These are phyloP conservation scores for Paraphoma sp. DNA, from an alignment of 2,329 filamentous ascomycete genomes.

Conservation along the genomic window DNA sequence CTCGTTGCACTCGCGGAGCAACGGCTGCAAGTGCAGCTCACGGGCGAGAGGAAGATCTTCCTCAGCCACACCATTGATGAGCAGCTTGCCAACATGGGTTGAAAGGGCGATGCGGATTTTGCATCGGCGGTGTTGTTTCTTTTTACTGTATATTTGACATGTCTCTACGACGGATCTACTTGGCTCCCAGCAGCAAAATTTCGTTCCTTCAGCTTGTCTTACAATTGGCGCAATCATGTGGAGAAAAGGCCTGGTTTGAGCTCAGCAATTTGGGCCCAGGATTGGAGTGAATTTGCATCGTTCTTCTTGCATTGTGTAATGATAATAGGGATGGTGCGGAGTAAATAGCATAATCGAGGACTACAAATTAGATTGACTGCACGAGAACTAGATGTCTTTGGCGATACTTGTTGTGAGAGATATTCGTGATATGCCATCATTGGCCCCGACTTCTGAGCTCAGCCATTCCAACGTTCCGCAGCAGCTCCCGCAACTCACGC, in stretches of 20 bases:
- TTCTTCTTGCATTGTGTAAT: conserved; percentile 6
- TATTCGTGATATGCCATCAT: background rate
- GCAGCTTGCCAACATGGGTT: conserved; percentile 91
- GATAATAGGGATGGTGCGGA: conserved; percentile 7
- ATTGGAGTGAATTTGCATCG: conserved; percentile 3
- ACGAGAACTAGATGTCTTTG: too few relatives aligned
- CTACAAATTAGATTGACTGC: background rate
- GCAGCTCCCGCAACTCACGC: background rate
- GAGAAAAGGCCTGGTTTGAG: background rate
- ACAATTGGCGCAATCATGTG: conserved; percentile 9
- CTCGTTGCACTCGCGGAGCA: conserved; percentile 85
- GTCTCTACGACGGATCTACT: conserved; percentile 18
- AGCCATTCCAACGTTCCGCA: conserved; percentile 19
- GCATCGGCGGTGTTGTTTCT: conserved; percentile 21
- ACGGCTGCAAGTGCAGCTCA: conserved; percentile 85
- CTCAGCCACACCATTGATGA: conserved; percentile 92
- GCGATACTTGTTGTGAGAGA: too few relatives aligned
- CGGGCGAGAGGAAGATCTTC: conserved; percentile 84
- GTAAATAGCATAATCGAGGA: background rate
- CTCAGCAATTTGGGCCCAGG: background rate
- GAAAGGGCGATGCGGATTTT: conserved; percentile 33
- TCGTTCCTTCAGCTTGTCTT: background rate
- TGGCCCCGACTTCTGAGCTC: conserved; percentile 10
- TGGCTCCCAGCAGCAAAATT: background rate
- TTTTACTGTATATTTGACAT: conserved; percentile 16